Base-by-base conservation (phyloP, 441 rosid genomes). In the Manihot esculenta region DNA sequence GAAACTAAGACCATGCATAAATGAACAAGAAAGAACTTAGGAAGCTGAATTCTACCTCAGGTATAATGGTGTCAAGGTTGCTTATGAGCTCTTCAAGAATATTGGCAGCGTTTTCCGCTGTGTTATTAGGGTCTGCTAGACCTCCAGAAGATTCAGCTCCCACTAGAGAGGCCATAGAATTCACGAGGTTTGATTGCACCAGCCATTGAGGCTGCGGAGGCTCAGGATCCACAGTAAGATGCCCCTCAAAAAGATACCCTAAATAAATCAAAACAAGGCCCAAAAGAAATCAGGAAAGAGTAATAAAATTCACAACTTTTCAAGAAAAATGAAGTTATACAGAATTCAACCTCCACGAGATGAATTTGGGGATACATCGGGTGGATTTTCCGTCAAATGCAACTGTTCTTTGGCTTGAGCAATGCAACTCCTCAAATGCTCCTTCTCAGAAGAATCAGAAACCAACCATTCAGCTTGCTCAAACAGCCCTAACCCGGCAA, bases 181-280 rank as follows among this genome's bases (percentile, higher is more conserved):
- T 79, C 88, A 93, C 42, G 68, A 94, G 85, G 69, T 89, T 89
- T 63, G 90, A 70, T 81, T 80, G 92, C 66, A 81, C 84, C 7
- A 94, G 78, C 99, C 97, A 92, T 11, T 83, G 89, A 67, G 97
- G 99, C 73, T 74, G 91, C 0, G 97, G 88, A 14, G 97, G 99
- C 84, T 94, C 97, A 15, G 93, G 90, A 83, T 92, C 99, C 78
- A 92, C 94, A 0, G 96, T 92, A 23, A 94, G 79, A 80, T 94
- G 99, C 57, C 97, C 97, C 73, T 92, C 97, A 68, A 94, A 92
- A 69, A 90, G 87, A 81, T 90, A 92, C 35, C 96, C 97, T 87
- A 49, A 73, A 15, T 5, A 9, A 38, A 38, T 18, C 9, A 26
- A 66, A 8, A n/a, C 30, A 69, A 30, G 35, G n/a, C 41, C n/a